Evolutionary conservation across 352 stramenopile species (phyloP), one percentile per base, ranked within the genome.

Genomic region (Pythium dissimile): DNA sequence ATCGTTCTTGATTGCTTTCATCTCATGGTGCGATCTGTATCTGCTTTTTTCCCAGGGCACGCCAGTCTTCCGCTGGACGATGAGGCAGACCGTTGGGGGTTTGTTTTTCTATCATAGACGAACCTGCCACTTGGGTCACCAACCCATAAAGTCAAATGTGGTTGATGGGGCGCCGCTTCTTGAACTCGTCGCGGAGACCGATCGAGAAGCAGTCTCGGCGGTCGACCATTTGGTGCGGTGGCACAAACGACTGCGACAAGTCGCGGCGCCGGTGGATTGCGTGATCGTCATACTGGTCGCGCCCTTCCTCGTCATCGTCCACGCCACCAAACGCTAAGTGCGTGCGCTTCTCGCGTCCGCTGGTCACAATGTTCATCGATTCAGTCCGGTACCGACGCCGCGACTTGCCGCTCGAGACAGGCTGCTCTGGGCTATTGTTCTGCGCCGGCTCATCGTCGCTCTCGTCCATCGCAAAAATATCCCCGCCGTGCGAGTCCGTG

Each of bases 391-490:
- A 45, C 31, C 67, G 26, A 10, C 59, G 45, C 6, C 59, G 59
- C 26, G 52, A 47, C 24, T 54, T 56, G 45, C 13, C 21, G 16
- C 6, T 39, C 26, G 35, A 6, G 20, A 41, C 27, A 3, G 46
- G 21, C 18, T 46, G 21, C 65, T 66, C 59, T n/a, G n/a, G n/a
- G n/a, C n/a, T n/a, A n/a, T n/a, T n/a, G 60, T 50, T 45, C 35
- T 43, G 20, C 39, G 9, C 46, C 32, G 35, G 15, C 12, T 53
- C 53, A 13, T 52, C 32, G 2, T 60, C 53, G 34, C 32, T 48
- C 42, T 48, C 59, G 30, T 91, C 81, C 81, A 91, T 91, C 61
- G 77, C 77, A 75, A 91, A 91, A 76, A 91, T 91, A 50, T 74
- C 74, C 27, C 75, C 73, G 18, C 83, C 69, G 31, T 80, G 63